These are phyloP conservation scores for Trichophyton simii DNA, from an alignment of 2,329 filamentous ascomycete genomes.

Conservation along the genomic window DNA sequence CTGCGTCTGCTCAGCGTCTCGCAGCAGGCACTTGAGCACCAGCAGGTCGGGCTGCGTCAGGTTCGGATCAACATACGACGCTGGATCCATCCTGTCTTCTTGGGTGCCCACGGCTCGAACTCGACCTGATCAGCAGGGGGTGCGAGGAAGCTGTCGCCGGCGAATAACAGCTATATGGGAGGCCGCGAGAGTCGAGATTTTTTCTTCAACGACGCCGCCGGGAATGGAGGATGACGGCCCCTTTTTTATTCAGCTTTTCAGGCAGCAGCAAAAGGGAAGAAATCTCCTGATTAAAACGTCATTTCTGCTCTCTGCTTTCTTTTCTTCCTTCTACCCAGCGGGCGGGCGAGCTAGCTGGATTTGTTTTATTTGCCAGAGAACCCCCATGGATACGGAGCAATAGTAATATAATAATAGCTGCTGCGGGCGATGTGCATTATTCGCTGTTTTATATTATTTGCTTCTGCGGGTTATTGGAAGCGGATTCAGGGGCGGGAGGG, in stretches of 20 bases:
- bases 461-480: not conserved
- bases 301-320: not conserved
- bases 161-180: not conserved
- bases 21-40: conserved; percentile 7
- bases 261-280: not conserved
- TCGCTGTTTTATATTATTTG: not conserved
- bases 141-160: not conserved
- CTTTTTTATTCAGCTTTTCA: not conserved
- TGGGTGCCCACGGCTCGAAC: not conserved
- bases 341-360: no score
- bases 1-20: not conserved
- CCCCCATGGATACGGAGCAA: no score
- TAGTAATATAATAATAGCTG: not conserved
- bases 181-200: no score
- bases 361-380: no score
- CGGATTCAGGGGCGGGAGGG: not conserved
- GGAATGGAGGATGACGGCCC: not conserved
- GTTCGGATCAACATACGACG: conserved; percentile 7
- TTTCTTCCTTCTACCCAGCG: not conserved
- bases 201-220: no score
- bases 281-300: not conserved
- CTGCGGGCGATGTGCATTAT: no score
- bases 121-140: not conserved
- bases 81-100: not conserved
- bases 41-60: conserved; percentile 7